Conservation (phyloP, 208 protist genomes). For the Plasmodiophora brassicae region DNA sequence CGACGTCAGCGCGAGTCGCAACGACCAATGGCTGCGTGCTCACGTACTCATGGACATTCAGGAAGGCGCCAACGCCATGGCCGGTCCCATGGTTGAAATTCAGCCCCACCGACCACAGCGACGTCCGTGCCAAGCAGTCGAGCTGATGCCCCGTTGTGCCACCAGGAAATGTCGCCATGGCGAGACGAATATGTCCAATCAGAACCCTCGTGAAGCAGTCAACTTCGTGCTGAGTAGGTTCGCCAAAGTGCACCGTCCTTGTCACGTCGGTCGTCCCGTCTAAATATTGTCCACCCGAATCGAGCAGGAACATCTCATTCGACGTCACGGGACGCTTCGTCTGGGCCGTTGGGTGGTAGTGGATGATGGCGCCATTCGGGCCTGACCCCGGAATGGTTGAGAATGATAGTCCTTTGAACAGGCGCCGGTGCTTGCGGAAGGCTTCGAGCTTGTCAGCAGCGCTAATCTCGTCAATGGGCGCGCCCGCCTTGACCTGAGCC, state of each 20-base stretch:
- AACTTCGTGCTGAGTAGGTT: slow-evolving; percentile 16
- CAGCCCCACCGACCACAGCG: slow-evolving; percentile 47
- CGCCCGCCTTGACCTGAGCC: neutral
- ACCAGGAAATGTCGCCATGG: slow-evolving; percentile 36
- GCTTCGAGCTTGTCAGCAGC: neutral
- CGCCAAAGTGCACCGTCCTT: slow-evolving; percentile 47
- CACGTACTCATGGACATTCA: slow-evolving; percentile 56
- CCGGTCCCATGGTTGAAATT: slow-evolving; percentile 58
- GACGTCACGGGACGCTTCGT: neutral
- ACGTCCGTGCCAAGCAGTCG: slow-evolving; percentile 43
- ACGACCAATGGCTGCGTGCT: slow-evolving; percentile 34
- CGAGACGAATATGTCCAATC: slow-evolving; percentile 45
- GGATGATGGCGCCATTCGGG: slow-evolving; percentile 56
- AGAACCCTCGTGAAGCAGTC: slow-evolving; percentile 53
- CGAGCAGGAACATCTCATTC: slow-evolving; percentile 46
- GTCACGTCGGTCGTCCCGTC: slow-evolving; percentile 58
- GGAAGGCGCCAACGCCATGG: slow-evolving; percentile 54
- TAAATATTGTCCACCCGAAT: slow-evolving; percentile 56
- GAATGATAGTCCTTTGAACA: slow-evolving; percentile 46
- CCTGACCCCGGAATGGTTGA: slow-evolving; percentile 47
- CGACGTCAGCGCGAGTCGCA: neutral
- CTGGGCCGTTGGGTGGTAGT: slow-evolving; percentile 43
- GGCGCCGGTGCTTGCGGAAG: neutral
- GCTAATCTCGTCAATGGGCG: neutral
- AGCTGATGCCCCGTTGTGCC: slow-evolving; percentile 41